phyloP scores from a whole-genome alignment of 2,329 filamentous ascomycete genomes.

The Epichloe coenophiala region DNA sequence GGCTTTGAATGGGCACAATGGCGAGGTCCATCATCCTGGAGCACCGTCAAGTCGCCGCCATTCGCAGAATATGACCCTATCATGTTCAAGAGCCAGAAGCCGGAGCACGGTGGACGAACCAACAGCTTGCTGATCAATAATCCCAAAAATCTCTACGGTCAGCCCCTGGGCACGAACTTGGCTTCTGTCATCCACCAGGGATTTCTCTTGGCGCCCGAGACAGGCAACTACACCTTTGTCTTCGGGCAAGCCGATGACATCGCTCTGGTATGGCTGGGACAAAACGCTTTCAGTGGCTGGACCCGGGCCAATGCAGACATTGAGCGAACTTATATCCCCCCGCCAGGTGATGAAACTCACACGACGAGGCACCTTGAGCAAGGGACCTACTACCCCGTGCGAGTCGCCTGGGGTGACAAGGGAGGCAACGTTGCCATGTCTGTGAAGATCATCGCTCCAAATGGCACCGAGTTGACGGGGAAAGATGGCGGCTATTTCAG shows the following conservation, averaged over 20 bases:
- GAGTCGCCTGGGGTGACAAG: conserved; percentile 7
- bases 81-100: conserved; percentile 2
- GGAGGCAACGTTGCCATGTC: conserved; percentile 6
- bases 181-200: conserved; percentile 7
- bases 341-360: conserved; percentile 6
- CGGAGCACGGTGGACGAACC: conserved; percentile 5
- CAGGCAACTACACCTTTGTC: conserved; percentile 6
- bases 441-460: conserved; percentile 6
- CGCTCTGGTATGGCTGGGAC: conserved; percentile 5
- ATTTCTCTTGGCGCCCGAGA: conserved; percentile 7
- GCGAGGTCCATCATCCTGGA: conserved; percentile 5
- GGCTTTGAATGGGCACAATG: conserved; percentile 8
- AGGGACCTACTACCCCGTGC: conserved; percentile 6
- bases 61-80: conserved; percentile 6
- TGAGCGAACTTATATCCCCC: conserved; percentile 7
- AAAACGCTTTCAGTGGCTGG: conserved; percentile 6
- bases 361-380: conserved; percentile 6
- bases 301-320: conserved; percentile 6
- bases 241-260: conserved; percentile 8
- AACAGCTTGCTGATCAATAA: conserved; percentile 6
- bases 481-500: conserved; percentile 6
- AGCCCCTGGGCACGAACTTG: conserved; percentile 3
- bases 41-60: conserved; percentile 7
- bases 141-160: conserved; percentile 2
- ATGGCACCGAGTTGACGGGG: conserved; percentile 6